Conservation (phyloP, 2,329 filamentous ascomycete species). For the Waltergamsia citrina region DNA sequence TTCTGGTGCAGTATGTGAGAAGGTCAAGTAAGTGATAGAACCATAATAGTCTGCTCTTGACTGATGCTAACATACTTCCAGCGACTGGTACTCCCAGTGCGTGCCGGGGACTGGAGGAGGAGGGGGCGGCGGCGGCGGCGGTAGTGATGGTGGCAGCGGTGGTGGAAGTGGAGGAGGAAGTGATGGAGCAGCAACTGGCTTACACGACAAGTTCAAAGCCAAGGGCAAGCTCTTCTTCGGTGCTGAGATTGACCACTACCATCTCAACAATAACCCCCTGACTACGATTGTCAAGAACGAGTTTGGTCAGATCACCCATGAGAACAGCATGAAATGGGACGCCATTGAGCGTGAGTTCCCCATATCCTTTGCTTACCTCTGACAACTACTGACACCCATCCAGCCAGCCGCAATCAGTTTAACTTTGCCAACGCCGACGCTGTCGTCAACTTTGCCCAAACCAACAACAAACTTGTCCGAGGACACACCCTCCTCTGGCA, state of each 20-base stretch:
- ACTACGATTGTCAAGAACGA: constrained; percentile 47
- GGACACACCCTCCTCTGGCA: constrained; percentile 63
- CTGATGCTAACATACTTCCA: constrained; percentile 1
- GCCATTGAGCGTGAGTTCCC: constrained; percentile 28
- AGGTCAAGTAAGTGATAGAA: constrained; percentile 7
- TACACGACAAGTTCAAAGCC: constrained; percentile 34
- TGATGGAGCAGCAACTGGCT: constrained; percentile 27
- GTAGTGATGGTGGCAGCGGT: background rate
- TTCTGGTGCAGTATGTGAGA: constrained; percentile 7
- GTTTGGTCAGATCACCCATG: constrained; percentile 58
- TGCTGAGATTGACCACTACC: constrained; percentile 41
- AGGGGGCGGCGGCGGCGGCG: background rate
- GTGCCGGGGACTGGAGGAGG: constrained; percentile 5
- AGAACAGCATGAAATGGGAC: constrained; percentile 68
- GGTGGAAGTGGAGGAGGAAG: background rate
- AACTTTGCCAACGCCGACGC: constrained; percentile 45
- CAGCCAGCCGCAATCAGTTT: constrained; percentile 32
- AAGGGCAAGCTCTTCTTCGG: constrained; percentile 56
- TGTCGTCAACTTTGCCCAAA: constrained; percentile 45
- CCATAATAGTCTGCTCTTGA: background rate
- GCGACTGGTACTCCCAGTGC: constrained; percentile 11
- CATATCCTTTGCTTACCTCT: background rate
- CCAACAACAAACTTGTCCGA: constrained; percentile 48
- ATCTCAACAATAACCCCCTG: constrained; percentile 38
- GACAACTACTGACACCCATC: background rate